Base-by-base conservation (phyloP, 75 land plant species). In the Selaginella moellendorffii region DNA sequence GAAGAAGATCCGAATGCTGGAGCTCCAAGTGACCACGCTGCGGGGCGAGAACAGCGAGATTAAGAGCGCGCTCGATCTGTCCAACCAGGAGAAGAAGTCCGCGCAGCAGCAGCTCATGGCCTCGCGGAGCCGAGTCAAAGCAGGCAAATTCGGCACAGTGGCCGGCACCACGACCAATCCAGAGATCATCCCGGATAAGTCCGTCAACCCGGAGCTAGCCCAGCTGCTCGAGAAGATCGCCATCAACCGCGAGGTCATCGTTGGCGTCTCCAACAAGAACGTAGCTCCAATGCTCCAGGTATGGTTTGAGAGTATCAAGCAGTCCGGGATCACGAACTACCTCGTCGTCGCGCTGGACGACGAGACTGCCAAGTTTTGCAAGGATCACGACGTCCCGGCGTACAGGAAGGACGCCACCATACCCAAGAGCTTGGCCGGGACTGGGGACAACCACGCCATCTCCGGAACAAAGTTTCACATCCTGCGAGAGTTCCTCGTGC, bases 261-360 rank as follows among this genome's bases (percentile, higher is more conserved):
- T 36, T 36, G 46, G 30, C 1, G 62, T 93, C 36, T 97, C 98
- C 20, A 93, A 93, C 65, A 72, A 77, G 14, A 89, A 89, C 70
- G 96, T 93, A 27, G 67, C 69, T 22, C 64, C 61, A 0, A 83
- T 83, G 96, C 65, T 93, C 63, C 78, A 82, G 68, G 79, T 64
- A 63, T 85, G 87, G 96, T 85, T 81, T 67, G 61, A 77, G 14
- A 89, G 73, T 75, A 83, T 93, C 22, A 72, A 36, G 14, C 46
- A 36, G 14, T 5, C 72, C 0, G 87, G 90, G 24, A 80, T 93
- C 46, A 65, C 79, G 1, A 93, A 93, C 75, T 93, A 85, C 64
- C 65, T 93, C 27, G 90, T 93, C 36, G 78, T 93, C 14, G 96
- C 98, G 14, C 73, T 93, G 63, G 98, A 93, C 63, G 85, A 88